These are phyloP conservation scores for Diversispora eburnea DNA, from an alignment of 192 early-diverging fungal genomes.

Conservation along the genomic window DNA sequence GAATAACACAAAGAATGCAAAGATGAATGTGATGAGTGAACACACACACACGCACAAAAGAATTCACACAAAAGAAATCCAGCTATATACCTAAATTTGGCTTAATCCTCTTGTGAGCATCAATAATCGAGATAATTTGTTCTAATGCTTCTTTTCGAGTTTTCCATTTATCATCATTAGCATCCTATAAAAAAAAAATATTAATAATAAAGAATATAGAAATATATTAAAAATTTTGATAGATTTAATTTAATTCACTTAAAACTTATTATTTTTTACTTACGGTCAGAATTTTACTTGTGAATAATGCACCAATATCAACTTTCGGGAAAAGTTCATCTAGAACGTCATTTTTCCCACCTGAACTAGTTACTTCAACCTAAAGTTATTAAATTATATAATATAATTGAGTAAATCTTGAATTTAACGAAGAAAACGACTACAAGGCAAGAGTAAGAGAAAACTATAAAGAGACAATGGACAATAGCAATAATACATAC, in stretches of 20 bases:
- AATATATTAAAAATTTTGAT: neutral
- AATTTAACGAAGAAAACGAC: neutral
- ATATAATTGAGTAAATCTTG: neutral
- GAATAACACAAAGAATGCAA: neutral
- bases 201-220: neutral
- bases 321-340: conserved; percentile 88
- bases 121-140: conserved; percentile 69
- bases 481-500: conserved; percentile 26
- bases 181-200: conserved; percentile 43
- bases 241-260: conserved; percentile 27
- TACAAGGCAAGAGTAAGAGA: neutral
- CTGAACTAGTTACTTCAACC: conserved; percentile 31
- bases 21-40: no score
- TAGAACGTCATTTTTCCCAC: conserved; percentile 50
- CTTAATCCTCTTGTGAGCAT: conserved; percentile 79
- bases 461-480: neutral
- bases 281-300: conserved; percentile 48
- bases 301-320: conserved; percentile 68
- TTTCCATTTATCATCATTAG: conserved; percentile 88
- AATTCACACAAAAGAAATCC: no score
- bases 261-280: neutral
- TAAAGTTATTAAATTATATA: neutral
- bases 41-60: no score
- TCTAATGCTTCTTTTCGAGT: conserved; percentile 89
- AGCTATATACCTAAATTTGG: conserved; percentile 58